Evolutionary conservation across 345 rosid species (phyloP).

Genomic region (Gossypium turneri): DNA sequence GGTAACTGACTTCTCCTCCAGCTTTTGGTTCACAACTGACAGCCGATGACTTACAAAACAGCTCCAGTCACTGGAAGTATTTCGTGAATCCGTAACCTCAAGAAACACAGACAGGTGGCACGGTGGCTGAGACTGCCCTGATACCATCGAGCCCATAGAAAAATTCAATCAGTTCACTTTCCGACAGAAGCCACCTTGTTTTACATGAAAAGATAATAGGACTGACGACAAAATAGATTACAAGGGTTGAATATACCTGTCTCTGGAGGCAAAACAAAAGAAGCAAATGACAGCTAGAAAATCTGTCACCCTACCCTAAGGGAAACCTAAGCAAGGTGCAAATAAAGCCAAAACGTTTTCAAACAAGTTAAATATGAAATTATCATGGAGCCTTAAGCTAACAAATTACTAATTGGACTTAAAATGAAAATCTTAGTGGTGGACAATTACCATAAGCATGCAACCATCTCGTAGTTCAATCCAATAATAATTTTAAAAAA

Average conservation of each 20-base stretch:
- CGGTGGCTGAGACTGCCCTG: conserved; percentile 99
- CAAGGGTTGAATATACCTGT: not conserved
- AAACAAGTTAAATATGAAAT: not conserved
- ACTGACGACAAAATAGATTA: not conserved
- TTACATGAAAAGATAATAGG: not conserved
- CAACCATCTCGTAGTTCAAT: not conserved
- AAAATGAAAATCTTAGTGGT: not conserved
- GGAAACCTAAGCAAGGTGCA: not conserved
- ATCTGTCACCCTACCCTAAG: not conserved
- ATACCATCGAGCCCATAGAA: conserved; percentile 24
- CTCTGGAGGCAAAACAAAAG: not conserved
- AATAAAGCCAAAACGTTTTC: not conserved
- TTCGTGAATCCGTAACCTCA: conserved; percentile 97
- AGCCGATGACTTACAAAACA: conserved; percentile 99
- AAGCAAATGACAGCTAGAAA: not conserved
- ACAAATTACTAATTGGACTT: not conserved
- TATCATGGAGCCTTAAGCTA: not conserved
- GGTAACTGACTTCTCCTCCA: conserved; percentile 89
- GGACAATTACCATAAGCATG: not conserved
- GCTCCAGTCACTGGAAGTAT: conserved; percentile 90
- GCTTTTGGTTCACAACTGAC: conserved; percentile 83
- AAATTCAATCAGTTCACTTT: not conserved
- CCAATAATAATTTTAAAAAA: not conserved
- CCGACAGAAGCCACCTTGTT: not conserved
- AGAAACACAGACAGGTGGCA: conserved; percentile 99